phyloP scores from a whole-genome alignment of 768 basidiomycete species.

The Pholiota molesta region DNA sequence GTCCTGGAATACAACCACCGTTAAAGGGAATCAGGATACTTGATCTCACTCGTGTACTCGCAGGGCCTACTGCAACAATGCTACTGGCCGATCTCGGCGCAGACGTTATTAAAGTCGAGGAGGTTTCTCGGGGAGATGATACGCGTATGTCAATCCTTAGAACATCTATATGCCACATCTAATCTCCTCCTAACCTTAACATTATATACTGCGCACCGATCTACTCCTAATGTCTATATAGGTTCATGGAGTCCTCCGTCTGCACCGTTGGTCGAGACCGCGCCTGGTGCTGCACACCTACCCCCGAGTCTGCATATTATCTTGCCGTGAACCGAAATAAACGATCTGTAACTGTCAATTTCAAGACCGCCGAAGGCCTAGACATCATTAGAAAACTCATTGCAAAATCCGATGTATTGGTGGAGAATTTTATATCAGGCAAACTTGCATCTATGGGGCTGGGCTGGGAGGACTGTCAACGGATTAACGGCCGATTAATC shows the following conservation, averaged over 20 bases:
- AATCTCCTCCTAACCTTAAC: not conserved
- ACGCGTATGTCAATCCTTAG: constrained; percentile 57
- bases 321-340: constrained; percentile 89
- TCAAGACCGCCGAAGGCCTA: constrained; percentile 78
- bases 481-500: constrained; percentile 78
- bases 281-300: constrained; percentile 58
- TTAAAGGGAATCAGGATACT: constrained; percentile 81
- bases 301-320: constrained; percentile 94
- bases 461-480: constrained; percentile 80
- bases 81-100: constrained; percentile 91
- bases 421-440: constrained; percentile 87
- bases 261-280: constrained; percentile 49
- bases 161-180: not conserved
- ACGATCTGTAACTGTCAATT: constrained; percentile 85
- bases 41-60: constrained; percentile 88
- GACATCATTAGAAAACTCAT: constrained; percentile 76
- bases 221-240: constrained; percentile 26
- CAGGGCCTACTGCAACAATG: constrained; percentile 94
- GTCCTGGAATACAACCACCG: constrained; percentile 72
- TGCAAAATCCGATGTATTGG: constrained; percentile 77
- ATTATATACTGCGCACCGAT: not conserved
- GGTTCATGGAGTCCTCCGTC: constrained; percentile 71
- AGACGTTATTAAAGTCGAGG: constrained; percentile 93
- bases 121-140: constrained; percentile 82
- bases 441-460: constrained; percentile 86